These are phyloP conservation scores for Brassica hybrid DNA, from an alignment of 441 rosid genomes.

Conservation along the genomic window DNA sequence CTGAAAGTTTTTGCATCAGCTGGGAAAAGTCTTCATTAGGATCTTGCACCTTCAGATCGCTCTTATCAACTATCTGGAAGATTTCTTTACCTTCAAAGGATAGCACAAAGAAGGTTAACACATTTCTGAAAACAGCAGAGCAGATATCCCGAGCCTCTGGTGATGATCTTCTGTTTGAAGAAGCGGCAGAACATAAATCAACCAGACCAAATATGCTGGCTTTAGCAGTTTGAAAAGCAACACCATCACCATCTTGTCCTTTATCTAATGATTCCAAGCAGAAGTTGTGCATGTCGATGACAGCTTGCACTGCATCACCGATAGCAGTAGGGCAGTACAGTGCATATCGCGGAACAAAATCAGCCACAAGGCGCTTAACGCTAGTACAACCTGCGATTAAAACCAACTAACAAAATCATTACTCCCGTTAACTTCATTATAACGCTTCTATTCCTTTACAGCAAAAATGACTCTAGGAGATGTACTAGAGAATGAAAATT, in stretches of 20 bases:
- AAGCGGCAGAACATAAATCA: slow-evolving; percentile 76
- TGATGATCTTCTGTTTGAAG: slow-evolving; percentile 55
- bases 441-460: slow-evolving; percentile 18
- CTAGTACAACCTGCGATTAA: slow-evolving; percentile 83
- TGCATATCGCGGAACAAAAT: slow-evolving; percentile 87
- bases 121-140: slow-evolving; percentile 69
- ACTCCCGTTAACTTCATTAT: slow-evolving; percentile 16
- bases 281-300: slow-evolving; percentile 66
- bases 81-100: slow-evolving; percentile 59
- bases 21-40: slow-evolving; percentile 54
- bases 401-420: slow-evolving; percentile 33
- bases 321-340: slow-evolving; percentile 80
- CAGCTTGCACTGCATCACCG: slow-evolving; percentile 74
- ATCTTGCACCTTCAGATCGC: slow-evolving; percentile 58
- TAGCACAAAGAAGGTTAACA: slow-evolving; percentile 66
- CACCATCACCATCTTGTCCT: slow-evolving; percentile 73
- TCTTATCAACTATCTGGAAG: slow-evolving; percentile 64
- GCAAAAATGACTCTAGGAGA: slow-evolving; percentile 3
- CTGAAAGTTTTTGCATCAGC: slow-evolving; percentile 67
- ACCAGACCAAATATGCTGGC: slow-evolving; percentile 83
- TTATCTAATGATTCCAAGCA: slow-evolving; percentile 54
- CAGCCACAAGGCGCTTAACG: slow-evolving; percentile 79
- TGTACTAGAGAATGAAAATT: not conserved
- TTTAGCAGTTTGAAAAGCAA: slow-evolving; percentile 79
- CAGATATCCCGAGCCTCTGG: slow-evolving; percentile 65